Evolutionary conservation across 2,329 filamentous ascomycete species (phyloP).

Genomic region (Xylaria sp.): DNA sequence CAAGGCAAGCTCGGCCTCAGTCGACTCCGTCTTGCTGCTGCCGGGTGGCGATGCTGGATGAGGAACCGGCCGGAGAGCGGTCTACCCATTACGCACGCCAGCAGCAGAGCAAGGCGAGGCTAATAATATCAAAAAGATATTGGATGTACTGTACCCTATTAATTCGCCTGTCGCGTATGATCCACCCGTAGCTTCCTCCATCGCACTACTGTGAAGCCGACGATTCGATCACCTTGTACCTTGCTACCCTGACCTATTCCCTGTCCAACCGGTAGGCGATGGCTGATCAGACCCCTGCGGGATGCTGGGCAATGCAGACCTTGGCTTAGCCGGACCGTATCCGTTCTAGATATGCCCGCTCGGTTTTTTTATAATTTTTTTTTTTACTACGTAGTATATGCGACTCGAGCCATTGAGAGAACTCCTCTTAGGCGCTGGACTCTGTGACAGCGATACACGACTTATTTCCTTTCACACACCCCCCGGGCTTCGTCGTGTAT

Average conservation of each 20-base stretch:
- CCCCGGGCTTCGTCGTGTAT: conserved; percentile 32
- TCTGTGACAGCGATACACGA: conserved; percentile 40
- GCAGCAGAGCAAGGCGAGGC: conserved; percentile 30
- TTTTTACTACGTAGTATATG: conserved; percentile 40
- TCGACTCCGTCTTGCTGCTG: conserved; percentile 7
- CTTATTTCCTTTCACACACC: conserved; percentile 43
- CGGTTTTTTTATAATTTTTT: too few species aligned
- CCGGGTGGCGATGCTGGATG: conserved; percentile 35
- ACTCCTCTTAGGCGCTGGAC: conserved; percentile 46
- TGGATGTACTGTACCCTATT: conserved; percentile 28
- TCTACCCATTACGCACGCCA: conserved; percentile 19
- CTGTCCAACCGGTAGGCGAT: conserved; percentile 42
- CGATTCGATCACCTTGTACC: conserved; percentile 39
- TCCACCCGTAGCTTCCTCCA: conserved; percentile 34
- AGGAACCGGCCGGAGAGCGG: conserved; percentile 5
- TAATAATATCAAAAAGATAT: conserved; percentile 46
- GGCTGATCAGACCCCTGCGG: conserved; percentile 41
- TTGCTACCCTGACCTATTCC: conserved; percentile 38
- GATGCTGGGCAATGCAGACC: conserved; percentile 40
- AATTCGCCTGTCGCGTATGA: conserved; percentile 38
- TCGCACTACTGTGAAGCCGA: conserved; percentile 30
- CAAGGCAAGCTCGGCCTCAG: conserved; percentile 4
- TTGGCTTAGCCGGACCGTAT: conserved; percentile 48
- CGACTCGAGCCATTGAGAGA: conserved; percentile 48
- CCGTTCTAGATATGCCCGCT: conserved; percentile 48